Conservation (phyloP, 768 basidiomycete species). For the Rhizopogon salebrosus region DNA sequence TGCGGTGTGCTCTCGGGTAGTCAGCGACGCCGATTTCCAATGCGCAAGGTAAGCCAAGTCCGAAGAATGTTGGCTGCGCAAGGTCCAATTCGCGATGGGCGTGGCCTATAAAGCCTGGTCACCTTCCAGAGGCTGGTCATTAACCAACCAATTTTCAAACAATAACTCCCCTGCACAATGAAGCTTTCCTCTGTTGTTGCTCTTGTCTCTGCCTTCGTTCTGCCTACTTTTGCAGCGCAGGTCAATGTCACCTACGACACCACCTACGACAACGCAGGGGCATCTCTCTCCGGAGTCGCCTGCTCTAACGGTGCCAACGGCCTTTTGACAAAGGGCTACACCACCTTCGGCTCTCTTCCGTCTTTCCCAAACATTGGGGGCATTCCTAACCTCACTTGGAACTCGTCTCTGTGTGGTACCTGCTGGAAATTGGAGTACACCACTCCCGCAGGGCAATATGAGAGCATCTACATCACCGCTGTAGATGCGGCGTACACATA, state of each 20-base stretch:
- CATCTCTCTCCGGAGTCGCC: slow-evolving; percentile 24
- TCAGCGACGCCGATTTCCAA: too few relatives aligned
- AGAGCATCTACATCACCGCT: slow-evolving; percentile 42
- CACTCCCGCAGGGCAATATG: slow-evolving; percentile 23
- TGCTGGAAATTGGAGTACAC: slow-evolving; percentile 56
- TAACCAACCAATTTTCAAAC: not conserved
- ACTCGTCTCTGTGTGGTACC: slow-evolving; percentile 50
- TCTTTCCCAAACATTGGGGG: slow-evolving; percentile 29
- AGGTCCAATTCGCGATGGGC: not conserved
- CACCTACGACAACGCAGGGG: slow-evolving; percentile 26
- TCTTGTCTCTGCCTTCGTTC: slow-evolving; percentile 12
- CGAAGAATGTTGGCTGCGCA: not conserved
- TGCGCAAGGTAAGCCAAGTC: not conserved
- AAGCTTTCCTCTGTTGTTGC: slow-evolving; percentile 9
- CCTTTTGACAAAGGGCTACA: slow-evolving; percentile 24
- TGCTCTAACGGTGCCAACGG: slow-evolving; percentile 32
- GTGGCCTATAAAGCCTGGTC: not conserved
- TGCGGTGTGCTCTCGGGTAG: too few relatives aligned
- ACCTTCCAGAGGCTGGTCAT: not conserved
- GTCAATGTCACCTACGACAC: slow-evolving; percentile 27
- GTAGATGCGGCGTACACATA: slow-evolving; percentile 44
- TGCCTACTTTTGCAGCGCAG: slow-evolving; percentile 10
- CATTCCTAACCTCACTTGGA: slow-evolving; percentile 25
- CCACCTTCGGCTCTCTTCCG: slow-evolving; percentile 29
- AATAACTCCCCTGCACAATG: slow-evolving; percentile 37